Conservation (phyloP, 78 protist species). For the Ministeria vibrans region DNA sequence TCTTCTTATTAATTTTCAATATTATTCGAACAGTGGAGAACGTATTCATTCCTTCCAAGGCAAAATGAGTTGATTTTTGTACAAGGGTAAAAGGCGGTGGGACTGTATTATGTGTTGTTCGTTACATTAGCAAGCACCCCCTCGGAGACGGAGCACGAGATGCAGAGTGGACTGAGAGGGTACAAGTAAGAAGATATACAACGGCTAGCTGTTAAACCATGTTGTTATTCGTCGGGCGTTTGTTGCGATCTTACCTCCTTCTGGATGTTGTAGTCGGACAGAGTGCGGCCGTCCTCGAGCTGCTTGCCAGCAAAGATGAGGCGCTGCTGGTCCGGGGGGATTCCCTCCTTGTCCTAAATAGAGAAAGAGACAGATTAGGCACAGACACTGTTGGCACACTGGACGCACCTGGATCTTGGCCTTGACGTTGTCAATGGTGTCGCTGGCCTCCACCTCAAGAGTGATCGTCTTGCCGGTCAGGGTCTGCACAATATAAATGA, state of each 20-base stretch:
- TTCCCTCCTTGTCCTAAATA: conserved; percentile 80
- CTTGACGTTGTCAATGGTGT: conserved; percentile 94
- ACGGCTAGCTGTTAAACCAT: not conserved
- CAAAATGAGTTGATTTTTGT: too few relatives aligned
- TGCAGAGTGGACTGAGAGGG: conserved; percentile 91
- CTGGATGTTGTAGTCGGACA: conserved; percentile 97
- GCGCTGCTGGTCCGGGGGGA: conserved; percentile 98
- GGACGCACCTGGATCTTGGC: conserved; percentile 94
- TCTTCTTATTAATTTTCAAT: too few relatives aligned
- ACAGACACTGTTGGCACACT: too few relatives aligned
- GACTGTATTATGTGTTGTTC: too few relatives aligned
- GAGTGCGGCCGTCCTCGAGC: conserved; percentile 96
- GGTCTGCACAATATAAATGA: conserved; percentile 97
- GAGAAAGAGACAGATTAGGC: too few relatives aligned
- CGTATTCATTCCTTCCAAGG: too few relatives aligned
- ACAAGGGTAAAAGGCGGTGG: too few relatives aligned
- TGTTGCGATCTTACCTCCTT: too few relatives aligned
- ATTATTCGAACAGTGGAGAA: too few relatives aligned
- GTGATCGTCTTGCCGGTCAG: conserved; percentile 98
- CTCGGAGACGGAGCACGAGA: conserved; percentile 81
- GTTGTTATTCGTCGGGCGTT: too few relatives aligned
- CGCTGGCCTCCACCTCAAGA: conserved; percentile 90
- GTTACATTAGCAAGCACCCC: too few relatives aligned
- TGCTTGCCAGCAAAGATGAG: conserved; percentile 97
- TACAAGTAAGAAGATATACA: conserved; percentile 50